A percentile compares a stretch with the other conserved stretches of the same genome.
These are phyloP conservation scores for Erythrophleum ivorense DNA, from an alignment of 331 rosid species.

Conservation along the genomic window DNA sequence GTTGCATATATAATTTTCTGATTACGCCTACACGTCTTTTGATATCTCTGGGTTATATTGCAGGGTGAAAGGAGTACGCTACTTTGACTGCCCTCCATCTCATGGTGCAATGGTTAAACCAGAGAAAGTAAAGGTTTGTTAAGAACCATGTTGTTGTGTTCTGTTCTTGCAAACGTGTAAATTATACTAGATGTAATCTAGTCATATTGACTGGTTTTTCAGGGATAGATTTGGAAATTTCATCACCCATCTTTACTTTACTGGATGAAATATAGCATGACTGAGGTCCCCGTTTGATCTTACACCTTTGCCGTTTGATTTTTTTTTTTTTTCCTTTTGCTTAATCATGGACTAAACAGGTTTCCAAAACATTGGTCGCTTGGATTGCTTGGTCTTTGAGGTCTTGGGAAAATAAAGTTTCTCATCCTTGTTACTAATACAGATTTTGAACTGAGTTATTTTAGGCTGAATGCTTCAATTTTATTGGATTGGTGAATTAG, in stretches of 20 bases:
- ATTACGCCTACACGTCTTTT: constrained; percentile 17
- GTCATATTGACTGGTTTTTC: constrained; percentile 11
- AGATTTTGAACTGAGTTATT: neutral
- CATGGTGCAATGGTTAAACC: constrained; percentile 92
- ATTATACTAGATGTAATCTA: neutral
- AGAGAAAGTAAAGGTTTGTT: constrained; percentile 91
- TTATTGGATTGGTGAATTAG: neutral
- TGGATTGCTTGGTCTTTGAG: neutral
- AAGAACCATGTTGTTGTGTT: neutral
- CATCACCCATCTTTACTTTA: neutral
- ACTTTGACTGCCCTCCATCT: constrained; percentile 79
- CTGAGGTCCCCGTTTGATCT: neutral
- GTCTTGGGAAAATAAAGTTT: neutral
- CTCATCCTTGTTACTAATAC: neutral
- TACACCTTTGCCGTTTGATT: neutral
- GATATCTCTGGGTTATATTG: constrained; percentile 34
- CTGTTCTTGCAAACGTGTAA: neutral
- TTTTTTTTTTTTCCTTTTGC: neutral
- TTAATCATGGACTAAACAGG: neutral
- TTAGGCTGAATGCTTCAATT: neutral
- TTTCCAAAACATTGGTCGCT: neutral
- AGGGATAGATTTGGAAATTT: neutral
- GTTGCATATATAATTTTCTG: neutral
- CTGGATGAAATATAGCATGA: neutral
- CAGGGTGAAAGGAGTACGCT: constrained; percentile 89